Evolutionary conservation across 2,329 filamentous ascomycete species (phyloP), one percentile per base, ranked within the genome.

Genomic region (Pseudogymnoascus verrucosus): DNA sequence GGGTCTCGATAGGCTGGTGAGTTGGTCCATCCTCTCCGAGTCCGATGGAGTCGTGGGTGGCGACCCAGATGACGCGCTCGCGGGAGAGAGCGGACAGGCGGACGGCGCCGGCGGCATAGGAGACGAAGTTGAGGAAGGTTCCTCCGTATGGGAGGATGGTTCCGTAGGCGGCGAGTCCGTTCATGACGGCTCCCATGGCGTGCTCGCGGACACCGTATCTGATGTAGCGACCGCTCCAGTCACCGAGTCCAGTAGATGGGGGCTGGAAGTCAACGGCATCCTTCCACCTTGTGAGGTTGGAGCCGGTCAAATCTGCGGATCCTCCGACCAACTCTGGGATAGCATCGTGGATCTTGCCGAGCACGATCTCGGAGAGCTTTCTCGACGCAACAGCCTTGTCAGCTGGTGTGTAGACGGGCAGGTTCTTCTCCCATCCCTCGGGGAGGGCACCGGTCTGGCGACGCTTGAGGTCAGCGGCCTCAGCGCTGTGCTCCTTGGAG

Each of bases 41-140:
- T 83, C 95, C 95, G 73, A 99, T 99, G 69, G 93, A 97, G 85
- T 98, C 93, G 85, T 98, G 93, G 71, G 93, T 98, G 74, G 95
- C 93, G 72, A 98, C 85, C 88, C 95, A 96, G 82, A 99, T 93
- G 76, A 87, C 84, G 73, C 93, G 93, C 77, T 93, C 84, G 78
- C 90, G 93, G 57, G 93, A 96, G 71, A 99, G 86, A 42, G 95
- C 88, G 39, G 93, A 96, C 66, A 99, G 87, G 80, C 95, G 93
- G 76, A 98, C 89, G 73, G 95, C 89, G 79, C 95, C 95, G 69
- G 95, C 92, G 71, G 91, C 93, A 78, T 99, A 99, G 26, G 93
- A 98, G 71, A 98, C 92, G 78, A 99, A 99, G 89, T 98, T 99
- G 71, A 99, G 84, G 88, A 99, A 99, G 73, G 95, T 98, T 80